Base-by-base conservation (phyloP, 2,329 filamentous ascomycete genomes). In the Microcyclosporella mali region DNA sequence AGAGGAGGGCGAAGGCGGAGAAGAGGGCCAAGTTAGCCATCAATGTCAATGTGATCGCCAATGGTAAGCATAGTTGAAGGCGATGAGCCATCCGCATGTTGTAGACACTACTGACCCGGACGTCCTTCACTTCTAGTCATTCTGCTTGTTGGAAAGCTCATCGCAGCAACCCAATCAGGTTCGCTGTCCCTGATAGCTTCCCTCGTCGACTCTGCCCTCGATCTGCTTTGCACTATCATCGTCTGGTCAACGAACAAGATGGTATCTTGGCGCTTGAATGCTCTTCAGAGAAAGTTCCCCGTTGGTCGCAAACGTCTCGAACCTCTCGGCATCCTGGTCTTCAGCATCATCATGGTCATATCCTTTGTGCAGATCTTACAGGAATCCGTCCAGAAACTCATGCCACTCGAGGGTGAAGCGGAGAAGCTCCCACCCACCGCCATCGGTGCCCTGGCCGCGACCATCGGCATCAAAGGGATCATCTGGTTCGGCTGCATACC, bases 261-360 rank as follows among this genome's bases (percentile, higher is more conserved):
- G 33, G 79, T 82, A 2, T 63, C 71, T 10, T 82, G 79, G 79
- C 70, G 71, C 15, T 57, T 80, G 3, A 59, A 62, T 3, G 62
- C 66, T 2, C 62, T 80, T 8, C 66, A 69, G 39, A 70, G 72
- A 47, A 70, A 70, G 27, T 82, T 81, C 55, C 78, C 78, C 0
- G 76, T 81, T 16, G 74, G 74, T 3, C 67, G 73, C 18, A 66
- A 70, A 35, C 70, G 78, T 7, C 69, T 82, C 6, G 78, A 81
- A 50, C 78, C 78, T 0, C 66, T 81, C 6, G 78, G 78, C 1
- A 79, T 82, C 34, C 67, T 82, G 8, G 77, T 81, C 36, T 81
- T 81, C 61, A 75, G 72, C 18, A 74, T 81, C 49, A 74, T 78
- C 48, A 82, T 82, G 78, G 70, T 81, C 36, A 73, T 79, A 3